These are phyloP conservation scores for Papilionanthe hybrid DNA, from an alignment of 116 monocot genomes.

Conservation along the genomic window DNA sequence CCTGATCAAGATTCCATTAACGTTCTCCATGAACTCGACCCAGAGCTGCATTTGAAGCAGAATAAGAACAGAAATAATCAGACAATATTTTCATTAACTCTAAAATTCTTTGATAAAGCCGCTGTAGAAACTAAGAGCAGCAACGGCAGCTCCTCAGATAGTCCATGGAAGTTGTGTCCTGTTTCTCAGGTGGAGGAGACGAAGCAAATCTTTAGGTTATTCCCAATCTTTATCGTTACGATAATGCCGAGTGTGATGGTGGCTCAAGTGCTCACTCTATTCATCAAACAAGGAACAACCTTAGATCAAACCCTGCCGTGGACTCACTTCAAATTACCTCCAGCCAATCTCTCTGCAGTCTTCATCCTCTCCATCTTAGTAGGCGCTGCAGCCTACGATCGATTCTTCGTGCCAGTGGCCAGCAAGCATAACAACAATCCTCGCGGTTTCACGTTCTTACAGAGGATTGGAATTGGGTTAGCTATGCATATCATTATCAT, in stretches of 20 bases:
- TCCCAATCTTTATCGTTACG: not conserved
- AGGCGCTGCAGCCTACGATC: not conserved
- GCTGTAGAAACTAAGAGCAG: not conserved
- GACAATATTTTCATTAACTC: constrained; percentile 11
- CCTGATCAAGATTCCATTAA: constrained; percentile 1
- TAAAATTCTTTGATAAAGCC: constrained; percentile 21
- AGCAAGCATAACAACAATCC: not conserved
- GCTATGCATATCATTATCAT: not conserved
- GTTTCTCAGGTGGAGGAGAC: not conserved
- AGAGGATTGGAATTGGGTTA: not conserved
- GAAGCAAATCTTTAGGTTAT: not conserved
- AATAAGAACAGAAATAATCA: constrained; percentile 12
- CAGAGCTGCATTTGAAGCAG: constrained; percentile 5
- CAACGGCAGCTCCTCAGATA: not conserved
- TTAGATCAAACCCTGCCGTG: not conserved
- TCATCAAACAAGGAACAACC: not conserved
- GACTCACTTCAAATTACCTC: not conserved
- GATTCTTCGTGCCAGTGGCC: not conserved
- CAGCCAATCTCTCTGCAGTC: not conserved
- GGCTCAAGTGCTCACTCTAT: not conserved
- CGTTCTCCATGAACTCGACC: constrained; percentile 11
- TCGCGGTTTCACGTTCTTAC: not conserved
- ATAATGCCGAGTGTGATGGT: not conserved
- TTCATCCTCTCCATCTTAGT: not conserved
- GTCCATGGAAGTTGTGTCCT: not conserved